Base-by-base conservation (phyloP, 225 moss, liverwort and hornwort species). In the Marchantia paleacea region DNA sequence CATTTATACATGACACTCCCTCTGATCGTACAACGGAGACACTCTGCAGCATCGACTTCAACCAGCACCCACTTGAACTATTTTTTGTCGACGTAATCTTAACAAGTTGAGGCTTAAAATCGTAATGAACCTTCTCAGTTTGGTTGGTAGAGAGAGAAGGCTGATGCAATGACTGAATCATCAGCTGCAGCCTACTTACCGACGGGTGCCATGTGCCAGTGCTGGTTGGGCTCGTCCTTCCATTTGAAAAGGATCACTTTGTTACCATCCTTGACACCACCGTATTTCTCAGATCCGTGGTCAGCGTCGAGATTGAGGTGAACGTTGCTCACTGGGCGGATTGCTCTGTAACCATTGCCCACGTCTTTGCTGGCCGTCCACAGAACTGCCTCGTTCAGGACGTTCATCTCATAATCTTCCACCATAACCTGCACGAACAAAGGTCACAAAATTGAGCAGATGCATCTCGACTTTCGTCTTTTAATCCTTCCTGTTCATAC, bases 171-270 rank as follows among this genome's bases (percentile, higher is more conserved):
- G 60, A 7, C 3, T 11, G 7, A 26, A 52, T 75, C 84, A 19
- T 39, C 39, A 39, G 39, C 39, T 39, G 39, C 22, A 13, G 50
- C 2, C 2, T 63, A 48, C 77, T 77, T 83, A 85, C 87, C 63
- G 55, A 84, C 22, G 3, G 25, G 12, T 47, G 9, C 39, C 1
- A 90, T 61, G 64, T 91, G 90, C 97, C 97, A 99, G 75, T 91
- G 80, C 79, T 99, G 95, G 80, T 99, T 99, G 0, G 87, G 87
- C 80, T 90, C 87, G 67, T 92, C 84, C 85, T 95, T 95, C 97
- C 95, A 99, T 0, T 82, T 76, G 76, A 92, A 95, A 0, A 95
- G 84, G 72, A 93, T 89, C 0, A 87, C 88, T 7, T 89, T 86
- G 31, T 89, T 73, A 12, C 97, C 95, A 3, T 91, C 90, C 50